Percentiles rank a stretch among this genome's conserved stretches.
Evolutionary conservation across 2,329 filamentous ascomycete genomes (phyloP).

Genomic region (Colletotrichum liaoningense): DNA sequence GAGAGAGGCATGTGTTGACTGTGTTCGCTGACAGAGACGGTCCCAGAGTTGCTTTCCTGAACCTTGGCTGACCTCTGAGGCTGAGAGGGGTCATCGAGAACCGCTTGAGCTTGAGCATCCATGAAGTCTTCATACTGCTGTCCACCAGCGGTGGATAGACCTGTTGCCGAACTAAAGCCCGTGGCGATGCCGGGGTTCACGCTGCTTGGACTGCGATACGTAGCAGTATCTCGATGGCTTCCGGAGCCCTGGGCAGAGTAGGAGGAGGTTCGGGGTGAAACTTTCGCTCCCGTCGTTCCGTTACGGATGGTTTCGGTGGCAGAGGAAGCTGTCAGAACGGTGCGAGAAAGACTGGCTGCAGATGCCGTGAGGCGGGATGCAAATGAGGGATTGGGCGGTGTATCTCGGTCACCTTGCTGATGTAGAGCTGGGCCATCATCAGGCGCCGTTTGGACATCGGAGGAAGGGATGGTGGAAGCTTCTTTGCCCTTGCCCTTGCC

Average conservation of each 20-base stretch:
- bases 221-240: not conserved
- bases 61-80: not conserved
- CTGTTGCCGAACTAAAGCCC: constrained; percentile 29
- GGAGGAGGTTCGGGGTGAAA: not conserved
- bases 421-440: not conserved
- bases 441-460: not conserved
- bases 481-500: constrained; percentile 24
- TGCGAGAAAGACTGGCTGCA: constrained; percentile 15
- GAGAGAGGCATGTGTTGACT: not conserved
- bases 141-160: constrained; percentile 9
- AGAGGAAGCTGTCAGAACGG: not conserved
- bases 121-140: constrained; percentile 12
- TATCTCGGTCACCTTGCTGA: not conserved
- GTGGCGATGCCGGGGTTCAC: not conserved
- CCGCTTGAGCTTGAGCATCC: not conserved
- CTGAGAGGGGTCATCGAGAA: not conserved
- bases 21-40: not conserved
- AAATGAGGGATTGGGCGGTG: not conserved
- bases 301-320: not conserved
- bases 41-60: not conserved
- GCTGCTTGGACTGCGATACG: not conserved
- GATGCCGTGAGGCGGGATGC: constrained; percentile 14
- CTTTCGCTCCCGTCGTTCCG: constrained; percentile 5
- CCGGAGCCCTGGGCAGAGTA: not conserved
- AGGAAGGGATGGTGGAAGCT: not conserved